Conservation (phyloP, 129 eudicot species). For the Ambrosia trifida region DNA sequence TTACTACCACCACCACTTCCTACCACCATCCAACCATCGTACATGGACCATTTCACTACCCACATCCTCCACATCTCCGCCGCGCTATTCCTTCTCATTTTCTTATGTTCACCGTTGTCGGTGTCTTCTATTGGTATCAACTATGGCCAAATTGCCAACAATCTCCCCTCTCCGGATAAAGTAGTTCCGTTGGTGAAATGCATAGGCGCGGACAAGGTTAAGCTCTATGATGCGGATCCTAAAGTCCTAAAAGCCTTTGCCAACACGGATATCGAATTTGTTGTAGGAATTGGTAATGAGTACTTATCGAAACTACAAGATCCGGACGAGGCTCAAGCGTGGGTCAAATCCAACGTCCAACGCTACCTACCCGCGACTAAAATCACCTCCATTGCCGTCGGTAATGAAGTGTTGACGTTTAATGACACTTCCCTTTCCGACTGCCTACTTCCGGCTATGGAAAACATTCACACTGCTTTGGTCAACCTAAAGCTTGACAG, state of each 20-base stretch:
- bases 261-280: constrained; percentile 62
- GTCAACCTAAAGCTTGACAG: constrained; percentile 45
- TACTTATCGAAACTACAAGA: constrained; percentile 60
- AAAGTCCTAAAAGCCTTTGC: constrained; percentile 79
- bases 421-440: constrained; percentile 61
- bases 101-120: constrained; percentile 1
- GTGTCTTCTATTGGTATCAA: constrained; percentile 68
- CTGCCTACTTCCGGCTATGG: constrained; percentile 81
- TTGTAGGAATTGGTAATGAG: constrained; percentile 71
- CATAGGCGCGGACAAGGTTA: constrained; percentile 63
- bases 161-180: constrained; percentile 69
- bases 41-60: constrained; percentile 25
- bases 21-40: constrained; percentile 14
- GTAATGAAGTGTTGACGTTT: constrained; percentile 76
- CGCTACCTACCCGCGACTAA: constrained; percentile 66
- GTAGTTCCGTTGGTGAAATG: constrained; percentile 67
- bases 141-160: constrained; percentile 88
- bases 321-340: constrained; percentile 50
- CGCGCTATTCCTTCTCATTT: constrained; percentile 24
- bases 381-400: constrained; percentile 75
- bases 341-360: constrained; percentile 76
- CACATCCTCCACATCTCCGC: constrained; percentile 24
- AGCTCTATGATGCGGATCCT: constrained; percentile 91
- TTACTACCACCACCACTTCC: constrained; percentile 2
- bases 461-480: constrained; percentile 67